Evolutionary conservation across 148 eudicot genomes (phyloP).

Genomic region (Heliamphora exappendiculata): DNA sequence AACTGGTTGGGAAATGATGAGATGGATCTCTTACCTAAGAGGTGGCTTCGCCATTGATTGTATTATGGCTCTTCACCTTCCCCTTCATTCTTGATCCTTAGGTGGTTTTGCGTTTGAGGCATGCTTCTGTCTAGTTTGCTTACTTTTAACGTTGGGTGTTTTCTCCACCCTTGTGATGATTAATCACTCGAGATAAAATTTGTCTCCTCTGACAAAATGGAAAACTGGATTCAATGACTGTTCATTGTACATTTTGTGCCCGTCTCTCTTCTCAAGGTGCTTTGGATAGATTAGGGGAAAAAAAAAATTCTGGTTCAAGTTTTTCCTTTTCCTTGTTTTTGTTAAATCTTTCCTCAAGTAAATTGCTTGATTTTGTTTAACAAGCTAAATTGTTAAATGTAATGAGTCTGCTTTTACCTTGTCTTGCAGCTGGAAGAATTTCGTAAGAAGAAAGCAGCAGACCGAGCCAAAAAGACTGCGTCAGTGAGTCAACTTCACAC

Average conservation of each 20-base stretch:
- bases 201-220: neutral
- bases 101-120: neutral
- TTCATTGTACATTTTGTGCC: neutral
- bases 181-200: neutral
- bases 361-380: neutral
- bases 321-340: neutral
- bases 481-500: constrained; percentile 28
- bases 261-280: neutral
- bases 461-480: constrained; percentile 49
- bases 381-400: neutral
- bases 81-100: neutral
- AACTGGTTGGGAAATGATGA: neutral
- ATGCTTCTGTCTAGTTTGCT: no score
- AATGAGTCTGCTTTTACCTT: constrained; percentile 7
- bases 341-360: neutral
- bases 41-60: neutral
- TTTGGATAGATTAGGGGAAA: neutral
- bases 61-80: neutral
- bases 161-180: neutral
- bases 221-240: neutral
- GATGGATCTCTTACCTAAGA: neutral
- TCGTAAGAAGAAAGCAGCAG: constrained; percentile 79
- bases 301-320: neutral
- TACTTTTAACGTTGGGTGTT: no score
- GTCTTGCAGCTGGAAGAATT: constrained; percentile 83